A percentile compares a stretch with the other conserved stretches of the same genome.
phyloP scores from a whole-genome alignment of 306 rosid genomes.

The Trichosanthes cucumerina region DNA sequence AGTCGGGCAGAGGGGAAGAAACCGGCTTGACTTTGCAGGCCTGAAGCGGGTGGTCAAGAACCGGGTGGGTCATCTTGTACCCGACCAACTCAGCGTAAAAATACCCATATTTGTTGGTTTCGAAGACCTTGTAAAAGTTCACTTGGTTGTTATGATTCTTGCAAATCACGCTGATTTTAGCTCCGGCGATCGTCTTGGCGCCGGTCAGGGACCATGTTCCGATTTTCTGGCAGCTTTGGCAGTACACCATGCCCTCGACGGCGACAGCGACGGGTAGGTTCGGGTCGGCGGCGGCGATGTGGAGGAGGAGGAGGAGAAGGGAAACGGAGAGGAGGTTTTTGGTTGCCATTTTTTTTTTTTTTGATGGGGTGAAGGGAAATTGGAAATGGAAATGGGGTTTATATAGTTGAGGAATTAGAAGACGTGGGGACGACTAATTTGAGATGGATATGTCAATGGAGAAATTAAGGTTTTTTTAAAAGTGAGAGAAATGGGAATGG shows the following conservation, averaged over 20 bases:
- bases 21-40: constrained; percentile 66
- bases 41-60: constrained; percentile 78
- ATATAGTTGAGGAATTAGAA: constrained; percentile 9
- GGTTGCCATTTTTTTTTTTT: constrained; percentile 37
- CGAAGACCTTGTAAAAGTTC: constrained; percentile 60
- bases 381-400: background rate
- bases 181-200: constrained; percentile 56
- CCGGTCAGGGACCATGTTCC: constrained; percentile 69
- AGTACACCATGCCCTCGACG: constrained; percentile 69
- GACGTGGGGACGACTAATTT: background rate
- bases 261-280: constrained; percentile 30
- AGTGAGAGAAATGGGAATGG: too few species aligned
- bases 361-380: constrained; percentile 10
- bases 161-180: constrained; percentile 78
- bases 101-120: constrained; percentile 47
- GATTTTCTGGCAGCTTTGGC: constrained; percentile 62
- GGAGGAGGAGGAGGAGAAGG: constrained; percentile 26
- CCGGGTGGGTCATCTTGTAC: constrained; percentile 35
- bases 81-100: constrained; percentile 64
- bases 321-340: constrained; percentile 25
- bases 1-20: constrained; percentile 49
- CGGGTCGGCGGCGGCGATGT: constrained; percentile 17
- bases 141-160: constrained; percentile 49
- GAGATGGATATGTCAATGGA: background rate
- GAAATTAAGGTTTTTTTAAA: too few species aligned